Evolutionary conservation across 1,139 yeast genomes (phyloP).

Genomic region (Protomyces gravidus): DNA sequence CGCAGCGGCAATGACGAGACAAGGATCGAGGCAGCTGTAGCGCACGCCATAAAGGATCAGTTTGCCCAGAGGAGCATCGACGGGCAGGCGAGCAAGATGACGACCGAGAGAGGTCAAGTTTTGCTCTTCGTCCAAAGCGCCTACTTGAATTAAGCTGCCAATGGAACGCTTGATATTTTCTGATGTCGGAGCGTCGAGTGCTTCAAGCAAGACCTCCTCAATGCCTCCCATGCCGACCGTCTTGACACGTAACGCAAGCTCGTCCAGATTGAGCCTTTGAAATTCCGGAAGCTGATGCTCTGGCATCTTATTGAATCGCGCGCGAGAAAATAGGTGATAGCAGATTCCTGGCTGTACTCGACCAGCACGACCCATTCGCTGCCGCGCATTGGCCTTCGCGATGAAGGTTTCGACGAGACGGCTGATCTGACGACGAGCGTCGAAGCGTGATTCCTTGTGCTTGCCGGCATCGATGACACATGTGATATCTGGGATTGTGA

Average conservation of each 20-base stretch:
- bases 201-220: conserved; percentile 53
- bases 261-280: conserved; percentile 64
- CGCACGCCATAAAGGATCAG: conserved; percentile 48
- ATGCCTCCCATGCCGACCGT: conserved; percentile 68
- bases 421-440: conserved; percentile 56
- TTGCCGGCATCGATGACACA: conserved; percentile 73
- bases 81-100: conserved; percentile 45
- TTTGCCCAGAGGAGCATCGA: conserved; percentile 72
- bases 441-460: conserved; percentile 62
- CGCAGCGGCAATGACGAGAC: conserved; percentile 34
- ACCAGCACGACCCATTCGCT: conserved; percentile 85
- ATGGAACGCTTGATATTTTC: conserved; percentile 54
- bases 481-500: conserved; percentile 78
- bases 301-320: conserved; percentile 49
- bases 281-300: conserved; percentile 74
- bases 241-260: conserved; percentile 65
- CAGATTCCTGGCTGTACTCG: conserved; percentile 71
- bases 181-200: conserved; percentile 66
- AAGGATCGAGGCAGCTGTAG: conserved; percentile 35
- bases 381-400: conserved; percentile 69
- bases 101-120: conserved; percentile 59
- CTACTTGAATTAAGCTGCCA: conserved; percentile 56
- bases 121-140: conserved; percentile 48
- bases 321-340: conserved; percentile 60
- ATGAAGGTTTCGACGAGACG: conserved; percentile 67